Base-by-base conservation (phyloP, 2,329 filamentous ascomycete species). In the Graphilbum fragrans region DNA sequence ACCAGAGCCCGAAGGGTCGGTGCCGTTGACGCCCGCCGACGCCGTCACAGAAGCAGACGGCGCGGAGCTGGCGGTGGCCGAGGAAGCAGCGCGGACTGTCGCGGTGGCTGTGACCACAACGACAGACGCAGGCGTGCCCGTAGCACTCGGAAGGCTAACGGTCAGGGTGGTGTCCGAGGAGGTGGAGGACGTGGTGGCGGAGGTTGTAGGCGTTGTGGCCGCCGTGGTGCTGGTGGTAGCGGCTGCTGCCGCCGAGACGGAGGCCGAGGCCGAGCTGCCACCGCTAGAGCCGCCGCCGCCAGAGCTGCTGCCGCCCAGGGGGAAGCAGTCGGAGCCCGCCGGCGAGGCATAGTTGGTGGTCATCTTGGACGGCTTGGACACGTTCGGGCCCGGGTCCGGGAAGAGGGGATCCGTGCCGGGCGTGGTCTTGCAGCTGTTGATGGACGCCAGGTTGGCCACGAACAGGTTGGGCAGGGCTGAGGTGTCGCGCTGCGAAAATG, bases 401-500 rank as follows among this genome's bases (percentile, higher is more conserved):
- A 43, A 56, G 20, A 50, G 27, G 10, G 50, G 49, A 37, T 51
- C 54, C 16, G 49, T 45, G 35, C 48, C 43, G 36, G 46, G 39
- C 17, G 37, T 46, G 25, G 48, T 49, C 42, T 41, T 46, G 50
- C 50, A 52, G 38, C 32, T 39, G 41, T 45, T 49, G 37, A 77
- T 55, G 21, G 41, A 41, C 2, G 42, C 49, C 11, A 51, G 42
- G 51, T 80, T 81, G 53, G 72, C 74, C 8, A 74, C 62, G 50
- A 79, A 80, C 52, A 80, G 65, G 27, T 64, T 57, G 0, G 77
- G 77, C 2, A 79, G 64, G 6, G 39, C 22, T 8, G 22, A 14
- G 31, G 31, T 17, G 32, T 18, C 14, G 40, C 34, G 3, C 36
- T 22, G 42, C 14, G n/a, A 14, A 74, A 66, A n/a, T 14, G 29